Base-by-base conservation (phyloP, 768 basidiomycete genomes). In the Termitomyces sp. region DNA sequence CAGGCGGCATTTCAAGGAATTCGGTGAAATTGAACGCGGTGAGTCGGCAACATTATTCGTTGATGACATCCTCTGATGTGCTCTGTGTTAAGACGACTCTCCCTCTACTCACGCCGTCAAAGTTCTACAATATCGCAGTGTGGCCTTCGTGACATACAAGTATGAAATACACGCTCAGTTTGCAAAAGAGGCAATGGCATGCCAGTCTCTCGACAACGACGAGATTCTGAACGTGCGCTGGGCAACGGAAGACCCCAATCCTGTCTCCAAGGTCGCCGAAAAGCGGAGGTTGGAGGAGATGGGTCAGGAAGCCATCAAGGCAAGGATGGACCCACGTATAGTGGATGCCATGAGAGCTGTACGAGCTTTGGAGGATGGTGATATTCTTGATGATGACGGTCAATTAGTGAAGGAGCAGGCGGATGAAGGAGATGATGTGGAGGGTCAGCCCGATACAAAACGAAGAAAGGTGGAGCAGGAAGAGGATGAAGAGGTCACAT, bases 161-260 rank as follows among this genome's bases (percentile, higher is more conserved):
- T 83, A 84, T 28, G 96, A 99, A 71, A 70, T 90, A 53, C 78
- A 87, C 67, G 97, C 93, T 4, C 92, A 95, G 69, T 99, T 99
- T 71, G 97, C 97, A 18, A 97, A 97, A 72, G 97, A 99, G 73
- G 87, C 96, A 0, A 99, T 99, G 97, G 94, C 96, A 16, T 96
- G 96, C 74, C 97, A 99, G 75, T 95, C 92, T 18, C 81, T 98
- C 65, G 97, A 98, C 71, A 91, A 94, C 68, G 96, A 97, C 71
- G 97, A 99, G 70, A 95, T 98, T 63, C 83, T 98, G 62, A 99
- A 99, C 74, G 95, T 98, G 56, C 89, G 96, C 52, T 99, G 97
- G 97, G 97, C 97, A 39, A 98, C 96, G 0, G 96, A 97, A 71
- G 97, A 99, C 72, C 97, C 97, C 1, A 99, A 99, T 72, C 97